These are phyloP conservation scores for Cryptococcus neoformans DNA, from an alignment of 1,284 basidiomycete species.

Conservation along the genomic window DNA sequence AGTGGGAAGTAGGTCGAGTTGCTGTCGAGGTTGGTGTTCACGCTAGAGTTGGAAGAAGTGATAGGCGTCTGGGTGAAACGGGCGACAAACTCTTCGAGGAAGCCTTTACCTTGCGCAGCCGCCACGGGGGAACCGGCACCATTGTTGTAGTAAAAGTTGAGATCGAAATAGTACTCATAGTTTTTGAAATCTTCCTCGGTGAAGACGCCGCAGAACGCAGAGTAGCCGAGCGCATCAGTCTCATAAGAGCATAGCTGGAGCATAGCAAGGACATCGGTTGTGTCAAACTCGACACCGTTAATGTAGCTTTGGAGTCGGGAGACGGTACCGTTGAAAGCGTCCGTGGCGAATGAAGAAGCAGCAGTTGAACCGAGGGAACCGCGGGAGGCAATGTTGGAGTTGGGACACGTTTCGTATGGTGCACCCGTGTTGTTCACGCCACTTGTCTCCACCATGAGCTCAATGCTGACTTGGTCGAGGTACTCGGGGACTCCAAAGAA, in stretches of 20 bases:
- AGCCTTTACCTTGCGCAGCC: conserved; percentile 78
- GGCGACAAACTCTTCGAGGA: conserved; percentile 74
- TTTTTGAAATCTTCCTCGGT: conserved; percentile 82
- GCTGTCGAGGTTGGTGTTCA: conserved; percentile 73
- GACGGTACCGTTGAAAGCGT: conserved; percentile 28
- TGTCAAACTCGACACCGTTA: conserved; percentile 20
- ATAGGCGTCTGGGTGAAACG: conserved; percentile 74
- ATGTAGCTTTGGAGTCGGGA: conserved; percentile 39
- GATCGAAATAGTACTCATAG: conserved; percentile 72
- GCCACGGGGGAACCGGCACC: conserved; percentile 75
- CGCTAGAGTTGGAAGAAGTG: conserved; percentile 63
- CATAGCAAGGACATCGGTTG: conserved; percentile 38
- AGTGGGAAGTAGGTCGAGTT: conserved; percentile 73
- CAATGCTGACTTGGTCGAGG: conserved; percentile 71
- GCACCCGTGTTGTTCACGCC: conserved; percentile 54
- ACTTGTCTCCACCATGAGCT: conserved; percentile 54
- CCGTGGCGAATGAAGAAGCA: conserved; percentile 64
- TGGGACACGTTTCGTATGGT: conserved; percentile 51
- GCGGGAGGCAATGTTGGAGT: conserved; percentile 71
- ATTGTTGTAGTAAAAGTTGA: conserved; percentile 62
- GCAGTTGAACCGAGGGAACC: conserved; percentile 35
- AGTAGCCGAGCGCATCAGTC: conserved; percentile 87
- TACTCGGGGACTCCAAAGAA: conserved; percentile 87
- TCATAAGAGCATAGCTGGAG: conserved; percentile 68
- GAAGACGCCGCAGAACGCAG: conserved; percentile 84